Percentiles rank a stretch among this genome's conserved stretches.
phyloP scores from a whole-genome alignment of 1,284 basidiomycete genomes.

The Ganoderma meredithae region DNA sequence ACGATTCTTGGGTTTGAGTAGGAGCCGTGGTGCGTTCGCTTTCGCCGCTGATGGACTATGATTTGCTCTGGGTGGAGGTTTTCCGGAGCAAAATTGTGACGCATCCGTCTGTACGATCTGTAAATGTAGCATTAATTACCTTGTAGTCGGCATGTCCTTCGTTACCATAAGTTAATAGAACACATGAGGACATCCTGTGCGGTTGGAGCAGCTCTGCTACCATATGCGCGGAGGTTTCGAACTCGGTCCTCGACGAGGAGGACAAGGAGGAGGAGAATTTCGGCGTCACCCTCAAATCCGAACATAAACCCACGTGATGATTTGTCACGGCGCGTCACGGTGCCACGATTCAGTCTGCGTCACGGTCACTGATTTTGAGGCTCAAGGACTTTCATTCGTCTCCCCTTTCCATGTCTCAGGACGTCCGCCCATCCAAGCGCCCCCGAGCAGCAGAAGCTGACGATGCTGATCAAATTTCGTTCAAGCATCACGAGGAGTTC shows the following conservation, averaged over 20 bases:
- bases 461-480: not conserved
- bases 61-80: not conserved
- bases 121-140: constrained; percentile 1
- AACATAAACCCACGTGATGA: no score
- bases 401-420: not conserved
- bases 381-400: no score
- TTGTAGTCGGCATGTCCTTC: not conserved
- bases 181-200: not conserved
- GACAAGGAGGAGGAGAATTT: no score
- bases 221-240: no score
- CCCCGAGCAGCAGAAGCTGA: not conserved
- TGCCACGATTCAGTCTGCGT: no score
- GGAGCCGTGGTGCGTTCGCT: not conserved
- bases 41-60: not conserved
- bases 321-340: not conserved
- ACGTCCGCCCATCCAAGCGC: not conserved
- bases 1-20: not conserved
- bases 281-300: no score
- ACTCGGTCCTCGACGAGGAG: no score
- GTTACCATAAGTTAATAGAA: not conserved
- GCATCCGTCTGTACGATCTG: not conserved
- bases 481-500: not conserved
- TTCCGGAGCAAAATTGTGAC: not conserved
- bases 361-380: no score
- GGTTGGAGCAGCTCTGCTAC: no score